Evolutionary conservation across 2,329 filamentous ascomycete species (phyloP).

Genomic region (Periconia digitata): DNA sequence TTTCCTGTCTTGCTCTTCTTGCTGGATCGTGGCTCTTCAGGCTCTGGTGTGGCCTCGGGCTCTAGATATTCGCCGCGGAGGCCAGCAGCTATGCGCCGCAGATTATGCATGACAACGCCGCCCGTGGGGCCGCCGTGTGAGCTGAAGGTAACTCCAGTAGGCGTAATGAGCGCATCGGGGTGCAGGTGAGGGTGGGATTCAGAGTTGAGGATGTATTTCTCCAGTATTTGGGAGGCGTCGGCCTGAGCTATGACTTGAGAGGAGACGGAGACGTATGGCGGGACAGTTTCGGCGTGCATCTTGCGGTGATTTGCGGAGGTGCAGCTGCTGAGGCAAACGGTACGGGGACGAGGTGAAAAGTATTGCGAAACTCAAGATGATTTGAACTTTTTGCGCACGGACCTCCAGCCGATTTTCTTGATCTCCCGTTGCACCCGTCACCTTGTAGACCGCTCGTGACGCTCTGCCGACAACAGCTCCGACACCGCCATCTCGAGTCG

Average conservation of each 20-base stretch:
- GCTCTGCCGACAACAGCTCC: background rate
- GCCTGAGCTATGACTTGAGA: slow-evolving; percentile 32
- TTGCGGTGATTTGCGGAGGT: slow-evolving; percentile 3
- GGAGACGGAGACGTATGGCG: slow-evolving; percentile 40
- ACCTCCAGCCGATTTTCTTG: slow-evolving; percentile 9
- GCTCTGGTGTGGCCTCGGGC: slow-evolving; percentile 46
- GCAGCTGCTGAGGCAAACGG: background rate
- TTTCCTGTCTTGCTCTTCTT: slow-evolving; percentile 16
- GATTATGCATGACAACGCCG: slow-evolving; percentile 55
- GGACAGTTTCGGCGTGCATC: slow-evolving; percentile 40
- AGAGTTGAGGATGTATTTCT: slow-evolving; percentile 45
- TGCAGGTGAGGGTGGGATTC: slow-evolving; percentile 49
- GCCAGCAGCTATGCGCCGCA: slow-evolving; percentile 56
- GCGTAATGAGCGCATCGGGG: slow-evolving; percentile 50
- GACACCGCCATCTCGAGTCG: background rate
- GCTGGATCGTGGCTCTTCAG: slow-evolving; percentile 30
- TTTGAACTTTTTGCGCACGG: slow-evolving; percentile 37
- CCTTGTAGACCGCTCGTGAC: no score
- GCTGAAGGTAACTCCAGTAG: slow-evolving; percentile 46
- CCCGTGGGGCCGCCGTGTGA: slow-evolving; percentile 47
- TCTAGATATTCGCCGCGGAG: slow-evolving; percentile 54
- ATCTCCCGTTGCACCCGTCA: background rate
- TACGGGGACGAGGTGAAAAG: background rate
- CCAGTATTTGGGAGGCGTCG: slow-evolving; percentile 39
- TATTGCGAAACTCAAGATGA: slow-evolving; percentile 9